phyloP scores from a whole-genome alignment of 768 basidiomycete genomes.

The Rhizopogon salebrosus region DNA sequence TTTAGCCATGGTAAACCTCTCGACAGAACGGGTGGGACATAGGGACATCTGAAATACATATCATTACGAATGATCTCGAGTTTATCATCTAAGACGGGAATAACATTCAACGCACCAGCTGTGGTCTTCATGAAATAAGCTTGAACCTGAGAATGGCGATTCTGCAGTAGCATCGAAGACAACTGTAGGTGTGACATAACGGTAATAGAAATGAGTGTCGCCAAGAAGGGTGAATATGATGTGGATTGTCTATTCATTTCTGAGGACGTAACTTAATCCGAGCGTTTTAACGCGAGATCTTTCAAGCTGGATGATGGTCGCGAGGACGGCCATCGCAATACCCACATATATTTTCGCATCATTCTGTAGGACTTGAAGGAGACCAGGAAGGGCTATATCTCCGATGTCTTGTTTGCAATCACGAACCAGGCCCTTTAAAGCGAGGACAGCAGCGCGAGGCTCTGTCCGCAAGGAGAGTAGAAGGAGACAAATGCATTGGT shows the following conservation, averaged over 20 bases:
- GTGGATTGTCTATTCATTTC: conserved; percentile 66
- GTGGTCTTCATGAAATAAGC: conserved; percentile 87
- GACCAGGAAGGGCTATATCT: conserved; percentile 64
- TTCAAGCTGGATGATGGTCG: conserved; percentile 82
- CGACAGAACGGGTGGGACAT: background rate
- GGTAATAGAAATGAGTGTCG: conserved; percentile 76
- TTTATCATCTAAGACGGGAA: conserved; percentile 76
- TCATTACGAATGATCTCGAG: conserved; percentile 88
- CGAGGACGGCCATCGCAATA: conserved; percentile 87
- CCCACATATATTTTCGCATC: conserved; percentile 91
- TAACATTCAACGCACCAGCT: conserved; percentile 67
- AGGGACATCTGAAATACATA: conserved; percentile 28
- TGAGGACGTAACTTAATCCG: conserved; percentile 78
- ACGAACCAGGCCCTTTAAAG: conserved; percentile 86
- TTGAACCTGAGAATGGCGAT: conserved; percentile 78
- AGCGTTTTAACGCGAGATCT: conserved; percentile 76
- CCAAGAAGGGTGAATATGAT: conserved; percentile 72
- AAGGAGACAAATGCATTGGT: conserved; percentile 88
- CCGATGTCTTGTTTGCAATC: conserved; percentile 92
- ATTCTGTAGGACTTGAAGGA: conserved; percentile 77
- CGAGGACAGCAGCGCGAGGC: conserved; percentile 89
- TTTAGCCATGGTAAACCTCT: background rate
- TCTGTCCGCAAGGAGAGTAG: conserved; percentile 84
- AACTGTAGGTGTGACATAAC: conserved; percentile 68
- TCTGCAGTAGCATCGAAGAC: conserved; percentile 73